A percentile compares a stretch with the other conserved stretches of the same genome.
These are phyloP conservation scores for Collybiopsis confluens DNA, from an alignment of 768 basidiomycete species.

Conservation along the genomic window DNA sequence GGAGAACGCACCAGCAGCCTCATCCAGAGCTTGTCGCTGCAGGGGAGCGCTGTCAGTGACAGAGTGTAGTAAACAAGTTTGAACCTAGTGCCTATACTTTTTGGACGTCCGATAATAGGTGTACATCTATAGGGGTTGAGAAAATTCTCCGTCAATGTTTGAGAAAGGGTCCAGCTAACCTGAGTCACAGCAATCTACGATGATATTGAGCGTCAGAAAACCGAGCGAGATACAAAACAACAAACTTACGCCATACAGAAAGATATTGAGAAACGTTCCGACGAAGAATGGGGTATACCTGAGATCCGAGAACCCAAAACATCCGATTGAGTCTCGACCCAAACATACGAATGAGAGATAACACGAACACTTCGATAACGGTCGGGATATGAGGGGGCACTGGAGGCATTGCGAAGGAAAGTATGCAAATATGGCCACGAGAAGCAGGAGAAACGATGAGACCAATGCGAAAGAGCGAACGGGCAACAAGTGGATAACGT, in stretches of 20 bases:
- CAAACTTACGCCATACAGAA: constrained; percentile 7
- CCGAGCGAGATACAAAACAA: background rate
- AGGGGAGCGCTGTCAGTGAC: no score
- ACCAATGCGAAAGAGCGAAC: no score
- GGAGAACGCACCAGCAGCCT: background rate
- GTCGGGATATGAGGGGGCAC: background rate
- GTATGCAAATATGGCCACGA: no score
- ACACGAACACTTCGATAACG: constrained; percentile 2
- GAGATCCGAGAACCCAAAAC: background rate
- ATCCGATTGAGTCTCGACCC: background rate
- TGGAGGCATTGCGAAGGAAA: background rate
- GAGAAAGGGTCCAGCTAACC: background rate
- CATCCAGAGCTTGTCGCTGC: constrained; percentile 6
- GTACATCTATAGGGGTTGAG: constrained; percentile 1
- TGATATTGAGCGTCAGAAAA: background rate
- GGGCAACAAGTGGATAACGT: no score
- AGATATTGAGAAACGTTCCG: constrained; percentile 5
- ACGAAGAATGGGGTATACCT: constrained; percentile 7
- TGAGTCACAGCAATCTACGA: background rate
- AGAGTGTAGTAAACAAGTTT: no score
- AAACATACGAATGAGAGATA: background rate
- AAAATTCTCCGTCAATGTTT: no score
- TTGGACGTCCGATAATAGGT: constrained; percentile 4
- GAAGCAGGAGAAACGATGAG: no score
- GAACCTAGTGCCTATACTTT: background rate